A percentile compares a stretch with the other conserved stretches of the same genome.
phyloP scores from a whole-genome alignment of 2,329 filamentous ascomycete genomes.

The Elsinoe perseae region DNA sequence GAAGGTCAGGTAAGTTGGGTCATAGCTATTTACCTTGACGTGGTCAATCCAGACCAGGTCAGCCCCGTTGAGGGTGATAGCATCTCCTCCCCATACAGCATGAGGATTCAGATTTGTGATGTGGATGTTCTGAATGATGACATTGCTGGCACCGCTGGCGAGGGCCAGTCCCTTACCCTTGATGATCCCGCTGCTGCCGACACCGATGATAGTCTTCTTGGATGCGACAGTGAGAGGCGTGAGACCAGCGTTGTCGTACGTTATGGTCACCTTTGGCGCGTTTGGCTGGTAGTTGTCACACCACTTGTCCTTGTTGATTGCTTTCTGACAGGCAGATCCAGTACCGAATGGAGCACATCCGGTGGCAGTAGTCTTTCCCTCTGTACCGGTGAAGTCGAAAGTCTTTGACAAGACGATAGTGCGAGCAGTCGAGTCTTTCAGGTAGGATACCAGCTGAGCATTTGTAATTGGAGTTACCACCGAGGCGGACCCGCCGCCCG shows the following conservation, averaged over 20 bases:
- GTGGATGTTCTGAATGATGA: constrained; percentile 33
- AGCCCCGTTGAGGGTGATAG: constrained; percentile 25
- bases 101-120: constrained; percentile 29
- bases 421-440: constrained; percentile 46
- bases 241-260: constrained; percentile 46
- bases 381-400: constrained; percentile 47
- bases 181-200: constrained; percentile 31
- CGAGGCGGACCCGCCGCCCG: constrained; percentile 50
- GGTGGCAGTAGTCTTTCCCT: constrained; percentile 44
- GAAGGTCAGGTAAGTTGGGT: no score
- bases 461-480: constrained; percentile 48
- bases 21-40: constrained; percentile 17
- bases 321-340: constrained; percentile 45
- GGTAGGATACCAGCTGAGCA: constrained; percentile 52
- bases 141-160: constrained; percentile 28
- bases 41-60: constrained; percentile 28
- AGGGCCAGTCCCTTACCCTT: constrained; percentile 35
- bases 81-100: constrained; percentile 30
- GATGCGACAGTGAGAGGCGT: constrained; percentile 33
- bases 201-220: constrained; percentile 35
- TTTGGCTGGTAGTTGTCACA: constrained; percentile 33
- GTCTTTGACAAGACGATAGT: constrained; percentile 52
- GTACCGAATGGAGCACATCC: constrained; percentile 54
- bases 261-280: constrained; percentile 23
- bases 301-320: constrained; percentile 54